Evolutionary conservation across 768 basidiomycete genomes (phyloP).

Genomic region (Mycena maculata): DNA sequence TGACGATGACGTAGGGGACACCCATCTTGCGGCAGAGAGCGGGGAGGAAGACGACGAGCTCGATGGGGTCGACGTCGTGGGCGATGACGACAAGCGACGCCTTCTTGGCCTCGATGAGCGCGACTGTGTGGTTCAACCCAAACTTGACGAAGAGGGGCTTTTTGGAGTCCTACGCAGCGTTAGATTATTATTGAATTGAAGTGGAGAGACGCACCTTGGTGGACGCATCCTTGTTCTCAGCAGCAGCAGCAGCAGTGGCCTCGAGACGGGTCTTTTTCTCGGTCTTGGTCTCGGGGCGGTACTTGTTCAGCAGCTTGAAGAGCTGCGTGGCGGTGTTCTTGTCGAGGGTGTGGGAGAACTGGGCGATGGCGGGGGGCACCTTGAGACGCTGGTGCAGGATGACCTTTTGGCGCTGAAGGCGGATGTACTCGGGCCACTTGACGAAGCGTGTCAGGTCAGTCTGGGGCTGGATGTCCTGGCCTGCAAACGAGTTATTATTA

Average conservation of each 20-base stretch:
- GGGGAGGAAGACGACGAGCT: slow-evolving; percentile 98
- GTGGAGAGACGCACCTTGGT: slow-evolving; percentile 49
- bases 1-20: slow-evolving; percentile 97
- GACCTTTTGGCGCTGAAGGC: slow-evolving; percentile 98
- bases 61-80: slow-evolving; percentile 98
- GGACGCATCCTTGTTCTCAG: slow-evolving; percentile 80
- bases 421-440: slow-evolving; percentile 99
- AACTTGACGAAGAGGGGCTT: slow-evolving; percentile 97
- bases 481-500: slow-evolving; percentile 53
- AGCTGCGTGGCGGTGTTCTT: slow-evolving; percentile 99
- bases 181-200: neutral
- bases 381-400: slow-evolving; percentile 98
- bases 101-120: slow-evolving; percentile 97
- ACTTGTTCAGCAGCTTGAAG: slow-evolving; percentile 98
- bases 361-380: slow-evolving; percentile 97
- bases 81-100: slow-evolving; percentile 95
- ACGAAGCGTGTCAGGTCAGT: slow-evolving; percentile 96
- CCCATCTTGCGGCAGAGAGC: slow-evolving; percentile 99
- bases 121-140: slow-evolving; percentile 96
- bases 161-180: slow-evolving; percentile 74
- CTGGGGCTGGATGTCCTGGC: slow-evolving; percentile 92
- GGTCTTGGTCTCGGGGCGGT: slow-evolving; percentile 92
- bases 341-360: slow-evolving; percentile 97
- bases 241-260: slow-evolving; percentile 79
- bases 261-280: slow-evolving; percentile 97